phyloP scores from a whole-genome alignment of 2,329 filamentous ascomycete species.

The Metarhizium rileyi region DNA sequence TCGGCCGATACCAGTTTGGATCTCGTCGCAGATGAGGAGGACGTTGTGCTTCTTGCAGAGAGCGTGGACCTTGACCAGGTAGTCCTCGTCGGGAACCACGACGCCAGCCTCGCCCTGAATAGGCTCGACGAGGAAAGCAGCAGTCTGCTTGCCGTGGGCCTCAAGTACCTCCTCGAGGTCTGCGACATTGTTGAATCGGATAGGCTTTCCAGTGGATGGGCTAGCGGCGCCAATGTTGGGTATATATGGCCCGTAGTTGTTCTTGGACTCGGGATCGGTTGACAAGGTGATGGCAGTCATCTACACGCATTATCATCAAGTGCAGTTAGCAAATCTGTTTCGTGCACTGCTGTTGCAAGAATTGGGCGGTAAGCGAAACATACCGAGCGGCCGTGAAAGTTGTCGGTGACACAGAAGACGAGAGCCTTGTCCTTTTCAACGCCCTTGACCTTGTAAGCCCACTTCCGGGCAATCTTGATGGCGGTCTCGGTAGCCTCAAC shows the following conservation, averaged over 20 bases:
- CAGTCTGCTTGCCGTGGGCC: slow-evolving; percentile 72
- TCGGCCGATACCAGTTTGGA: slow-evolving; percentile 93
- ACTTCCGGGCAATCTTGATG: slow-evolving; percentile 93
- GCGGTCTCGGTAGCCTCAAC: slow-evolving; percentile 94
- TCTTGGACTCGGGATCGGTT: slow-evolving; percentile 86
- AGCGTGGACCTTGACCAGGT: slow-evolving; percentile 67
- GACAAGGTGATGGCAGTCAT: slow-evolving; percentile 95
- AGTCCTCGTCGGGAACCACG: slow-evolving; percentile 84
- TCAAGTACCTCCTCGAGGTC: slow-evolving; percentile 74
- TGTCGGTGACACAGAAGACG: slow-evolving; percentile 76
- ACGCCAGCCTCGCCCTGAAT: slow-evolving; percentile 98
- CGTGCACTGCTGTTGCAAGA: not conserved
- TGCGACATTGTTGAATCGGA: slow-evolving; percentile 77
- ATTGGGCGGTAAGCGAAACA: slow-evolving; percentile 19
- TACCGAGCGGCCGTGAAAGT: slow-evolving; percentile 94
- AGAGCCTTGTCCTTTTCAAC: slow-evolving; percentile 77
- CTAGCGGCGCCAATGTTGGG: slow-evolving; percentile 72
- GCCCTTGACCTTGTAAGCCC: slow-evolving; percentile 94
- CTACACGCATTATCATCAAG: slow-evolving; percentile 28
- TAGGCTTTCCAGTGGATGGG: slow-evolving; percentile 64
- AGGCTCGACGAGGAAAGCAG: slow-evolving; percentile 89
- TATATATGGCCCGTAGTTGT: slow-evolving; percentile 94
- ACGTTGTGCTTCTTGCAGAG: slow-evolving; percentile 95
- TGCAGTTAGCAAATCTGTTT: not conserved
- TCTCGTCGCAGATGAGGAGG: slow-evolving; percentile 94